Evolutionary conservation across 2,329 filamentous ascomycete genomes (phyloP).

Genomic region (Ascosphaera apis): DNA sequence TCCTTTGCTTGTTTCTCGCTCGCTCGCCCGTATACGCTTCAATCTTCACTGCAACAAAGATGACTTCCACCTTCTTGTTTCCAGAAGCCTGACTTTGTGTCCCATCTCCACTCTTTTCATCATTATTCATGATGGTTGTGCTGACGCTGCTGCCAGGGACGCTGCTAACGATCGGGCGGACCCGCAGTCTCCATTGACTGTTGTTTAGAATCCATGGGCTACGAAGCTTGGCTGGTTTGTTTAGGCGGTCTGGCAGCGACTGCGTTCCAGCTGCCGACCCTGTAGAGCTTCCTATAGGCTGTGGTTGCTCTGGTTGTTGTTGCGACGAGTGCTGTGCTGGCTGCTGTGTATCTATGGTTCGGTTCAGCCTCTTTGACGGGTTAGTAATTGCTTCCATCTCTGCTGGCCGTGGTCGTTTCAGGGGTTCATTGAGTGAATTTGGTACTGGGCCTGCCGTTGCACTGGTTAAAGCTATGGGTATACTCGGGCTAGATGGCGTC

Average conservation of each 20-base stretch:
- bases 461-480: not conserved
- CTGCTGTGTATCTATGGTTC: not conserved
- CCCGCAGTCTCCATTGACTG: conserved; percentile 48
- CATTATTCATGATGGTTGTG: no score
- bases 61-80: conserved; percentile 37
- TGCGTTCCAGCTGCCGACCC: not conserved
- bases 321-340: not conserved
- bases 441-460: not conserved
- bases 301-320: not conserved
- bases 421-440: not conserved
- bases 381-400: not conserved
- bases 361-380: no score
- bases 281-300: not conserved
- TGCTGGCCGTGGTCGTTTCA: not conserved
- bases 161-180: conserved; percentile 28
- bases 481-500: not conserved
- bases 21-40: conserved; percentile 46
- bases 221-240: conserved; percentile 14
- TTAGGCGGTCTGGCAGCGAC: not conserved
- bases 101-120: not conserved
- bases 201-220: conserved; percentile 38
- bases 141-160: conserved; percentile 10
- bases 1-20: conserved; percentile 39
- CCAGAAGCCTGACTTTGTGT: conserved; percentile 6
- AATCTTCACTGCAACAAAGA: conserved; percentile 53